These are phyloP conservation scores for Xylaria sp. DNA, from an alignment of 2,329 filamentous ascomycete genomes.

Conservation along the genomic window DNA sequence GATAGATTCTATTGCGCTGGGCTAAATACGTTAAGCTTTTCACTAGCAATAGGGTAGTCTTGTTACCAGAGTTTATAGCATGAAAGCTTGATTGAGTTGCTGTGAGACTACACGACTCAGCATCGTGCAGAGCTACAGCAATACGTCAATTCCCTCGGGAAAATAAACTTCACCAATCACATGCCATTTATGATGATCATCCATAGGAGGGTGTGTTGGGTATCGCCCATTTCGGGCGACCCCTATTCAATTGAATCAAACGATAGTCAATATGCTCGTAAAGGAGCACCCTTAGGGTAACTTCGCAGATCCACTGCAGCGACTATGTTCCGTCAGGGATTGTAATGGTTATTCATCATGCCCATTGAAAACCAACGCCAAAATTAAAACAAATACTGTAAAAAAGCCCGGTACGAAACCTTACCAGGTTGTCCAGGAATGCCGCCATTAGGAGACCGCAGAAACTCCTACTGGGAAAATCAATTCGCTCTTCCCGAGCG, in stretches of 20 bases:
- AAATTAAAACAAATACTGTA: conserved; percentile 32
- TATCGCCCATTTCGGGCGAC: conserved; percentile 16
- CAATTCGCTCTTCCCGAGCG: conserved; percentile 14
- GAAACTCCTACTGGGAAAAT: conserved; percentile 6
- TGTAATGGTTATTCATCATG: no score
- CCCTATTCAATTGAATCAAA: conserved; percentile 27
- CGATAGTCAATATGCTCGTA: conserved; percentile 8
- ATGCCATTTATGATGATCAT: background rate
- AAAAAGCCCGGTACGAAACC: conserved; percentile 1
- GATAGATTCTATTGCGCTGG: no score
- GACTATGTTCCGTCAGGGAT: background rate
- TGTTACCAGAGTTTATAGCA: background rate
- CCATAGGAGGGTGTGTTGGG: background rate
- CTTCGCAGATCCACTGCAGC: conserved; percentile 19
- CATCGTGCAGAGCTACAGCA: background rate
- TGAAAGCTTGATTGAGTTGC: background rate
- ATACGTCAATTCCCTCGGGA: background rate
- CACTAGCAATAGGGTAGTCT: background rate
- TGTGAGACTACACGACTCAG: background rate
- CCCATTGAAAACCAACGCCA: conserved; percentile 25
- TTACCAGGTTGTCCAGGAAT: background rate
- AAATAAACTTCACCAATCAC: conserved; percentile 8
- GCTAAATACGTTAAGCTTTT: no score
- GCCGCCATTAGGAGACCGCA: conserved; percentile 9
- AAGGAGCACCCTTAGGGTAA: conserved; percentile 4